Base-by-base conservation (phyloP, 2,329 filamentous ascomycete genomes). In the Arthrobotrys entomopaga region DNA sequence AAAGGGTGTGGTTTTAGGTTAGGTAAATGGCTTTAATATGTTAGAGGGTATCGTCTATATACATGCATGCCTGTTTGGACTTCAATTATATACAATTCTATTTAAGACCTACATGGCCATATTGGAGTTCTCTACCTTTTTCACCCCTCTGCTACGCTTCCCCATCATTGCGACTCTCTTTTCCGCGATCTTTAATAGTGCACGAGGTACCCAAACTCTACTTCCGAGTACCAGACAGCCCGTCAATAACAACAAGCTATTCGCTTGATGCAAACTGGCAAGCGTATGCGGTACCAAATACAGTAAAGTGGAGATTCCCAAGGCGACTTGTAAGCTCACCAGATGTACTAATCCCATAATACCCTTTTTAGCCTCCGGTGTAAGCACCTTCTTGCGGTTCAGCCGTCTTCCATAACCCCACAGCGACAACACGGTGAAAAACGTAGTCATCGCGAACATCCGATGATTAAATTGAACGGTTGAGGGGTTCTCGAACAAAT, bases 401-500 rank as follows among this genome's bases (percentile, higher is more conserved):
- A 67, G n/a, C 2, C 63, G 49, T 48, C 57, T 15, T 2, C 70
- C 70, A 11, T 93, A 98, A n/a, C 87, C 87, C 82, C 90, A 96
- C 8, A 99, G 86, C 2, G 88, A 86, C 77, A 96, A 84, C 75
- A 98, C 88, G 76, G 90, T 87, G 61, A 88, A 90, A 82, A 97
- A 96, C 0, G 94, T 97, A 15, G 92, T 93, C 53, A 90, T 92
- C 70, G 95, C 96, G 40, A 98, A 86, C 78, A 96, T 91, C 50
- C 96, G 90, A 84, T 99, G 95, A 82, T 99, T 92, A 50, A 99
- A 87, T 83, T 99, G 96, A 1, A 98, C 96, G 24, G 96, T 87
- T 15, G 91, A 93, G 2, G 95, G 96, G 83, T 99, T 99, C 84
- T 98, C 95, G 38, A 98, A 89, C 86, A 96, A 91, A 83, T 99